phyloP scores from a whole-genome alignment of 1,139 yeast species.

The Lodderomyces beijingensis region DNA sequence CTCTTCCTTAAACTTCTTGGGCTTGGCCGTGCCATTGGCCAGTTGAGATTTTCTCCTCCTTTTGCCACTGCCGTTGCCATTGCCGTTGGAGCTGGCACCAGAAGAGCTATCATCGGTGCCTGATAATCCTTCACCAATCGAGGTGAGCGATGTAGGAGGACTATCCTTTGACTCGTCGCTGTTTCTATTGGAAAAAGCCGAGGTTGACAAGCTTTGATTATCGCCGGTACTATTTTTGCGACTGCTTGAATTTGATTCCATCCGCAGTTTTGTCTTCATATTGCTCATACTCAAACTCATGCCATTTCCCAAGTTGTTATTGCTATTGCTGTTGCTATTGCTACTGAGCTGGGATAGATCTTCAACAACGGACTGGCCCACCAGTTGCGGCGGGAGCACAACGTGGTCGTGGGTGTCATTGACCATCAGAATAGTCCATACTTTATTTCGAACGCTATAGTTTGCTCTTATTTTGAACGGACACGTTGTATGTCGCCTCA shows the following conservation, averaged over 20 bases:
- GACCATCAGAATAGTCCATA: conserved; percentile 60
- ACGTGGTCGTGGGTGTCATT: conserved; percentile 49
- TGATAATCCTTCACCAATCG: conserved; percentile 4
- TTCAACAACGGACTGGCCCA: conserved; percentile 1
- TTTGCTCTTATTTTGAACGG: conserved; percentile 72
- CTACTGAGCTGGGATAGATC: background rate
- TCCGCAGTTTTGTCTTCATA: background rate
- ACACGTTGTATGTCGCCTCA: conserved; percentile 38
- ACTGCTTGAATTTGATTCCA: background rate
- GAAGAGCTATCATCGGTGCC: conserved; percentile 1
- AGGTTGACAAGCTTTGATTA: conserved; percentile 3
- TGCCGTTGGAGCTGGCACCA: background rate
- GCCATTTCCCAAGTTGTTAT: background rate
- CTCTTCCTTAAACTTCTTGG: too few species aligned
- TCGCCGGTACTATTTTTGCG: background rate
- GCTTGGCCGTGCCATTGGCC: too few species aligned
- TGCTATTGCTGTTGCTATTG: conserved; percentile 2
- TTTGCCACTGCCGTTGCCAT: too few species aligned
- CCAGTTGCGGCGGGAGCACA: conserved; percentile 8
- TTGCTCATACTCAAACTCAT: background rate
- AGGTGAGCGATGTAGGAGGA: conserved; percentile 10
- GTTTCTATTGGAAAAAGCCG: conserved; percentile 5
- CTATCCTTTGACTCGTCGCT: conserved; percentile 6
- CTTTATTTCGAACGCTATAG: conserved; percentile 48
- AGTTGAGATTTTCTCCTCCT: too few species aligned